A percentile compares a stretch with the other conserved stretches of the same genome.
Evolutionary conservation across 2,329 filamentous ascomycete genomes (phyloP).

Genomic region (Penicillium sp.): DNA sequence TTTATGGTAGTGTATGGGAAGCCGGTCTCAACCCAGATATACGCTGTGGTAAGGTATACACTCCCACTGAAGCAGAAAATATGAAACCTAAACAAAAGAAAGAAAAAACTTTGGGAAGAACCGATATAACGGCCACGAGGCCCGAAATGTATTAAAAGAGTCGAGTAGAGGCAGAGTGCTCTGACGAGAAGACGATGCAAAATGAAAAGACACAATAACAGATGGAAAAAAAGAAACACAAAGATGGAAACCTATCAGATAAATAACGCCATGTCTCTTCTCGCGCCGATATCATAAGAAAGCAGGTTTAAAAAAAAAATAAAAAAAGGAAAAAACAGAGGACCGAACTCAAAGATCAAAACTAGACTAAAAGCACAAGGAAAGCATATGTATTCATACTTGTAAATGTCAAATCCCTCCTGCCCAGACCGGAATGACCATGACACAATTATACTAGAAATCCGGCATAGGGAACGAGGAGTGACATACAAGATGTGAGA

Average conservation of each 20-base stretch:
- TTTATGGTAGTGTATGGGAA: background rate
- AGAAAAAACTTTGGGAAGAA: background rate
- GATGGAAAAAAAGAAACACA: conserved; percentile 2
- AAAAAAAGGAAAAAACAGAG: background rate
- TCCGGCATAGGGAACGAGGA: background rate
- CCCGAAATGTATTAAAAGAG: conserved; percentile 12
- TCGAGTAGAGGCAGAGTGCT: conserved; percentile 7
- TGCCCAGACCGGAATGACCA: background rate
- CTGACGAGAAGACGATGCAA: conserved; percentile 9
- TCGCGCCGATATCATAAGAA: conserved; percentile 22
- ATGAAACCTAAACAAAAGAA: background rate
- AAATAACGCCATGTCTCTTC: conserved; percentile 14
- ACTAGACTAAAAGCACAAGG: conserved; percentile 4
- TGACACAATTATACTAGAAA: background rate
- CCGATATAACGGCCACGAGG: conserved; percentile 8
- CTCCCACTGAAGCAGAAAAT: background rate
- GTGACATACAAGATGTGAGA: conserved; percentile 1
- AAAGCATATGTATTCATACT: conserved; percentile 20
- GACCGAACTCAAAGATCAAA: conserved; percentile 3
- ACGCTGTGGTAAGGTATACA: background rate
- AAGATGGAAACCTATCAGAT: conserved; percentile 6
- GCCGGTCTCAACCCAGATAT: background rate
- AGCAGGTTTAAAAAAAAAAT: conserved; percentile 6
- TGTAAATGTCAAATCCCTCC: conserved; percentile 5
- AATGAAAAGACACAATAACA: background rate